Conservation (phyloP, 2,329 filamentous ascomycete species). For the Biscogniauxia sp. region DNA sequence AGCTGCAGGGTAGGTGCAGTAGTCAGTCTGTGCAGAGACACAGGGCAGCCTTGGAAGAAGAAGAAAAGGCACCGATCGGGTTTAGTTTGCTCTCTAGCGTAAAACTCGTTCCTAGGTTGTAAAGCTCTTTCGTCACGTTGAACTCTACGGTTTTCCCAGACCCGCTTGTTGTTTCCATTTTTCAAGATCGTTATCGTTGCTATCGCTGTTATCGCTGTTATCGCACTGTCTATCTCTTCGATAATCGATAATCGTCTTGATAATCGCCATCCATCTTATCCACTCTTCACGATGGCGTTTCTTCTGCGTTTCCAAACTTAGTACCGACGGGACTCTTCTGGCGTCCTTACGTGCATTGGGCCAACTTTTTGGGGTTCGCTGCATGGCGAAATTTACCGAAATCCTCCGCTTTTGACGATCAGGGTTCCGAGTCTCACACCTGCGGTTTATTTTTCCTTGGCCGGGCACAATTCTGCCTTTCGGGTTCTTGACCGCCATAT, state of each 20-base stretch:
- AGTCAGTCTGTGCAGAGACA: neutral
- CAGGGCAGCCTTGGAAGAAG: neutral
- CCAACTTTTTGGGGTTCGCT: conserved; percentile 9
- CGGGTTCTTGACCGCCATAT: conserved; percentile 33
- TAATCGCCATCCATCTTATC: neutral
- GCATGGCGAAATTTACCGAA: conserved; percentile 13
- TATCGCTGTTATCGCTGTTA: too few relatives aligned
- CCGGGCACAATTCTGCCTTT: conserved; percentile 2
- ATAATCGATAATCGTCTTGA: too few relatives aligned
- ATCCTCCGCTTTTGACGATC: conserved; percentile 15
- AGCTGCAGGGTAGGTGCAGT: neutral
- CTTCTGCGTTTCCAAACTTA: neutral
- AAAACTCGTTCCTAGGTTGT: too few relatives aligned
- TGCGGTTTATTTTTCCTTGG: conserved; percentile 12
- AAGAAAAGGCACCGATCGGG: neutral
- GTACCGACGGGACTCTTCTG: neutral
- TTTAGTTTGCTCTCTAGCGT: neutral
- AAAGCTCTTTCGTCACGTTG: neutral
- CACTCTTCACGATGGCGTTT: conserved; percentile 4
- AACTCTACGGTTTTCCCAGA: neutral
- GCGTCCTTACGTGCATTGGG: neutral
- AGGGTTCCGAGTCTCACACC: conserved; percentile 10
- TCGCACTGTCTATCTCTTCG: too few relatives aligned
- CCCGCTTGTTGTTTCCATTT: too few relatives aligned
- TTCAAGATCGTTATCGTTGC: neutral